A percentile compares a stretch with the other conserved stretches of the same genome.
These are phyloP conservation scores for Penicillium sp. DNA, from an alignment of 2,329 filamentous ascomycete species.

Conservation along the genomic window DNA sequence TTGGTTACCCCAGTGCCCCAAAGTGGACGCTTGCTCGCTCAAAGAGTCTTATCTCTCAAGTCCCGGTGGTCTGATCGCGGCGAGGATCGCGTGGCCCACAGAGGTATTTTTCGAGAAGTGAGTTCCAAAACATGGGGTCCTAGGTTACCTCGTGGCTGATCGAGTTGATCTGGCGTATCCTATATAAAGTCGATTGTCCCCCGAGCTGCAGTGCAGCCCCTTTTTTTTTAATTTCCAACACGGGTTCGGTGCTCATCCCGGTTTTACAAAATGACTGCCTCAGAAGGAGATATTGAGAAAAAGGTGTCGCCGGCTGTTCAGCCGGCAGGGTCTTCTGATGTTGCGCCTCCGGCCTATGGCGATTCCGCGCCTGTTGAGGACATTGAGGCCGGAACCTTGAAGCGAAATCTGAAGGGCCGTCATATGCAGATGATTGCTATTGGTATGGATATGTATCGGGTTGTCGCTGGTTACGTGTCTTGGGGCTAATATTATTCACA, in stretches of 20 bases:
- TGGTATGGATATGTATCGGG: slow-evolving; percentile 20
- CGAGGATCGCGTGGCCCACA: background rate
- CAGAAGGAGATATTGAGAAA: slow-evolving; percentile 18
- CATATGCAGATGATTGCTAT: slow-evolving; percentile 46
- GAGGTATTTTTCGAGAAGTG: background rate
- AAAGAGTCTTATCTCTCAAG: slow-evolving; percentile 1
- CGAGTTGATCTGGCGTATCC: background rate
- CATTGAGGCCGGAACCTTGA: slow-evolving; percentile 24
- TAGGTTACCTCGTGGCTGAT: background rate
- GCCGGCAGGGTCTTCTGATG: background rate
- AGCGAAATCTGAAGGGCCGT: slow-evolving; percentile 30
- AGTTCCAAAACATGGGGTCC: background rate
- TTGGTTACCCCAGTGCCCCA: background rate
- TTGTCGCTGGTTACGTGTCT: background rate
- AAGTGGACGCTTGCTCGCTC: background rate
- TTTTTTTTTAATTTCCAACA: background rate
- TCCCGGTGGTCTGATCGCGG: background rate
- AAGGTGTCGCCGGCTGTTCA: slow-evolving; percentile 8
- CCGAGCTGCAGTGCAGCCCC: background rate
- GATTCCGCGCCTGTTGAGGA: background rate
- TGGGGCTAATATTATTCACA: background rate
- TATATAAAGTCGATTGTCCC: background rate
- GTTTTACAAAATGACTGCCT: slow-evolving; percentile 8
- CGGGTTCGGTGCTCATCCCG: background rate
- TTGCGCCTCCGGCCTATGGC: background rate